Evolutionary conservation across 192 early-diverging fungal genomes (phyloP), one percentile per base, ranked within the genome.

Genomic region (Coemansia sp.): DNA sequence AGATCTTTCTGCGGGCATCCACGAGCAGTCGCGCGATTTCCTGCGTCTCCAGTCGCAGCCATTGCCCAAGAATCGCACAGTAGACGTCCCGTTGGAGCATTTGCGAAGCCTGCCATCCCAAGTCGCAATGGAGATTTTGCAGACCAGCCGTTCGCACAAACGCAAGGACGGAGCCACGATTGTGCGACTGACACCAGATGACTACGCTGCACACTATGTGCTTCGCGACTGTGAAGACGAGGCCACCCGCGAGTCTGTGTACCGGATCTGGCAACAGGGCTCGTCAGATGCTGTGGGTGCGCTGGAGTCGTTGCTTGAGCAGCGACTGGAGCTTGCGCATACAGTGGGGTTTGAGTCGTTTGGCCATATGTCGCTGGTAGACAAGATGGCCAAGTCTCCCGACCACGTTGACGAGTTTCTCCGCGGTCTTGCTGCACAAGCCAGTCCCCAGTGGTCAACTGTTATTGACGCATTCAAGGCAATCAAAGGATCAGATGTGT

Each of bases 311-410:
- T 52, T 99, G 68, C 73, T 99, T 61, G 83, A 80, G 60, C 88
- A 87, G 60, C 85, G 97, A 22, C 88, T 84, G 4, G 82, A 88
- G 38, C 81, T 99, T 37, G 93, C 95, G 12, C 73, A 80, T 5
- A 71, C 94, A 17, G 84, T 97, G 3, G 94, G 95, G 1, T 88
- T 88, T 39, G 78, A 83, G 11, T 94, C 91, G 52, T 99, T 92
- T 88, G 91, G 90, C 18, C 87, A 96, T 63, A 86, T 95, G 86
- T 89, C 88, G 41, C 79, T 99, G 32, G 87, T 86, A 22, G 95
- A 98, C 64, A 98, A 98, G 70, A 99, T 99, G 97, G 95, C 91
- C 6, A 86, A 87, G 59, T 89, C 87, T 41, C 93, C 94, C 20
- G 91, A 88, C 67, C 89, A 91, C 52, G 96, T 99, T 8, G 78